Percentiles rank a stretch among this genome's conserved stretches.
Conservation (phyloP, 345 rosid species). For the Carallia pectinifolia region DNA sequence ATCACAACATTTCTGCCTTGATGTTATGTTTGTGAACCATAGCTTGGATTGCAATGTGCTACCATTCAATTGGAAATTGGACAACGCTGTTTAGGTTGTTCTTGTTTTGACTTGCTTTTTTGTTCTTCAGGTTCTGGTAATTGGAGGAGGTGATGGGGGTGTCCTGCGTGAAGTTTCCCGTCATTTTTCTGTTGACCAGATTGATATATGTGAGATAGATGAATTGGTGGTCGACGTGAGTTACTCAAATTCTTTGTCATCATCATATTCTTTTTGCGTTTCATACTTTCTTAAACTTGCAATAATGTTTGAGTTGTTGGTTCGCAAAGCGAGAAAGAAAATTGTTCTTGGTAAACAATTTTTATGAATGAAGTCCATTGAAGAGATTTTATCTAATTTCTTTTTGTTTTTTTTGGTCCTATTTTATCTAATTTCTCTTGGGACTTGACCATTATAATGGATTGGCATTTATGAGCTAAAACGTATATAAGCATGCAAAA, state of each 20-base stretch:
- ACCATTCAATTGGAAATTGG: too few relatives aligned
- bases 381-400: too few relatives aligned
- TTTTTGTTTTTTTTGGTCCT: too few relatives aligned
- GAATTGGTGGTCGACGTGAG: slow-evolving; percentile 95
- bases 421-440: not conserved
- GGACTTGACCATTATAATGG: not conserved
- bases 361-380: not conserved
- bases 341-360: not conserved
- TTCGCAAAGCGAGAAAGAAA: not conserved
- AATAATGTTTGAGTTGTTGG: too few relatives aligned
- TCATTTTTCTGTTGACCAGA: slow-evolving; percentile 73
- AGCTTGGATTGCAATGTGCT: too few relatives aligned
- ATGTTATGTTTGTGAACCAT: too few relatives aligned
- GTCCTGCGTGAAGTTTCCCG: slow-evolving; percentile 88
- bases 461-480: not conserved
- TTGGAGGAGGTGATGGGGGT: slow-evolving; percentile 98
- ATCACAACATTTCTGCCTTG: too few relatives aligned
- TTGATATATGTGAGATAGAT: slow-evolving; percentile 95
- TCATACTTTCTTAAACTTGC: not conserved
- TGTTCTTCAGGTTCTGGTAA: slow-evolving; percentile 66
- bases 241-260: not conserved
- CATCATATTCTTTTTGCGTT: not conserved
- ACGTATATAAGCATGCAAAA: not conserved
- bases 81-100: too few relatives aligned
- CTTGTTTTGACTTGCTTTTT: not conserved